Evolutionary conservation across 768 basidiomycete genomes (phyloP).

Genomic region (Lactarius hatsudake): DNA sequence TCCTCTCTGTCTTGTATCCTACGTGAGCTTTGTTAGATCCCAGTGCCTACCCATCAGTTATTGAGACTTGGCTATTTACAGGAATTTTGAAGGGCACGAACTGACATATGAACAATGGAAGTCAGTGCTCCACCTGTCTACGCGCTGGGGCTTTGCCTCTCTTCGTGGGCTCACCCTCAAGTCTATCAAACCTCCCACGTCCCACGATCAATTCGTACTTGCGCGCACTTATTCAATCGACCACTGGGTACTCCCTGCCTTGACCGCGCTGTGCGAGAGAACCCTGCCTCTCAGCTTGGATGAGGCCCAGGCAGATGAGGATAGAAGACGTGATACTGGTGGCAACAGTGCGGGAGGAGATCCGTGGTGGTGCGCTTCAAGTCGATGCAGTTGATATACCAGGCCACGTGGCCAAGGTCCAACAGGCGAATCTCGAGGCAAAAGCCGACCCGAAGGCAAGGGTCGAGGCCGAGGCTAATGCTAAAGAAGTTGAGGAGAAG

Average conservation of each 20-base stretch:
- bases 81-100: neutral
- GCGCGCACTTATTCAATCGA: slow-evolving; percentile 8
- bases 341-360: neutral
- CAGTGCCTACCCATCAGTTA: neutral
- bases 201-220: slow-evolving; percentile 7
- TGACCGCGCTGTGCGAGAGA: slow-evolving; percentile 4
- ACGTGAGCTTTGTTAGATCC: slow-evolving; percentile 9
- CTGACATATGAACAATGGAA: slow-evolving; percentile 17
- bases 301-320: neutral
- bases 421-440: too few species aligned
- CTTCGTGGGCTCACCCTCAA: slow-evolving; percentile 20
- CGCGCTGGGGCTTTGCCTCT: slow-evolving; percentile 17
- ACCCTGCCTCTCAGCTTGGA: neutral
- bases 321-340: slow-evolving; percentile 5
- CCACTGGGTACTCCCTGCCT: slow-evolving; percentile 1
- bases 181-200: neutral
- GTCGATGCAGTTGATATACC: neutral
- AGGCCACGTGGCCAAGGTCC: neutral
- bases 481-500: too few species aligned
- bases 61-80: neutral
- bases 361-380: neutral
- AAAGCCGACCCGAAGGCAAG: too few species aligned
- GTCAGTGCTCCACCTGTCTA: slow-evolving; percentile 13
- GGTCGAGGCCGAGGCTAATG: too few species aligned
- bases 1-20: slow-evolving; percentile 28